Evolutionary conservation across 495 filamentous ascomycete species (phyloP).

Genomic region (Penicillium goetzii): DNA sequence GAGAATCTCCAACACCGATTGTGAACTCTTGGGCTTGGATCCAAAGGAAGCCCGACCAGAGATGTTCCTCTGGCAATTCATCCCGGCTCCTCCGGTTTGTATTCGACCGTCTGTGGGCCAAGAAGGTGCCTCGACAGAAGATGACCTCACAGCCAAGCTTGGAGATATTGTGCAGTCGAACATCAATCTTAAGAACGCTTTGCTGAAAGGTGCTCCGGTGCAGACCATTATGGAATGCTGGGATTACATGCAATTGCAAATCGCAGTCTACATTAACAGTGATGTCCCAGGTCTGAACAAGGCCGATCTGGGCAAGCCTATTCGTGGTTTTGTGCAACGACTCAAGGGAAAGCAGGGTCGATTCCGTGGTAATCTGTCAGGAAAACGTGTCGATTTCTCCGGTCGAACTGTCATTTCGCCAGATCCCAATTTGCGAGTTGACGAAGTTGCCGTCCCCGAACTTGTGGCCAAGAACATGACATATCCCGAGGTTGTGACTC

Average conservation of each 20-base stretch:
- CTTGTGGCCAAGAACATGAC: constrained; percentile 92
- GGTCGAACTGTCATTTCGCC: constrained; percentile 97
- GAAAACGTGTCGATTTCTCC: constrained; percentile 98
- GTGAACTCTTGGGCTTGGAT: constrained; percentile 86
- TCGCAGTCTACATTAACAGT: constrained; percentile 97
- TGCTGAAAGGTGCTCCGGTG: constrained; percentile 80
- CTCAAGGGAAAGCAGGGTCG: constrained; percentile 97
- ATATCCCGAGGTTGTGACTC: constrained; percentile 84
- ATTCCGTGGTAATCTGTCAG: constrained; percentile 94
- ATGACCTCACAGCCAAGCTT: constrained; percentile 93
- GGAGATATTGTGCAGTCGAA: constrained; percentile 92
- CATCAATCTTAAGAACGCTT: constrained; percentile 74
- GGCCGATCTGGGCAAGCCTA: constrained; percentile 75
- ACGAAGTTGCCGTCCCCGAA: constrained; percentile 89
- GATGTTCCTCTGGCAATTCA: constrained; percentile 97
- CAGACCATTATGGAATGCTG: constrained; percentile 96
- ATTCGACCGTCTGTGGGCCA: constrained; percentile 93
- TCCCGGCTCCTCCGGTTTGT: constrained; percentile 90
- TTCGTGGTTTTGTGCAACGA: constrained; percentile 91
- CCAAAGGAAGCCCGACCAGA: constrained; percentile 87
- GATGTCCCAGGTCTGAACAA: constrained; percentile 87
- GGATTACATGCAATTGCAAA: constrained; percentile 93
- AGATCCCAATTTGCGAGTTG: constrained; percentile 90
- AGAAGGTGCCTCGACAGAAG: constrained; percentile 88
- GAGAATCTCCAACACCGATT: constrained; percentile 80